Conservation (phyloP, 495 filamentous ascomycete species). For the Polyplosphaeria fusca region DNA sequence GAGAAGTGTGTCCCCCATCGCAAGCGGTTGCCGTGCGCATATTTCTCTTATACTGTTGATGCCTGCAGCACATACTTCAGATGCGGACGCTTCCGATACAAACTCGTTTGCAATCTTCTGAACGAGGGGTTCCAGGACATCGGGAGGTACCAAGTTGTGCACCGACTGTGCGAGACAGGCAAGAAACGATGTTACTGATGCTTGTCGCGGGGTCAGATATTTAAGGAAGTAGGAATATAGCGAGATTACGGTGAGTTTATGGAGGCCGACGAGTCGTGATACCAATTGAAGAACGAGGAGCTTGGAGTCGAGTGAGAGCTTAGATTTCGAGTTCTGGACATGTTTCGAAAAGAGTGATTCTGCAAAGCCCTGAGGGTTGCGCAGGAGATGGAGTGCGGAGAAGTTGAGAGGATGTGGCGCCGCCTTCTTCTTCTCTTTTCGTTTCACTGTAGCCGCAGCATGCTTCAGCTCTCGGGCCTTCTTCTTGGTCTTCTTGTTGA, state of each 20-base stretch:
- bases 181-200: constrained; percentile 89
- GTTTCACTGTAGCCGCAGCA: constrained; percentile 72
- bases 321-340: constrained; percentile 78
- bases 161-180: constrained; percentile 89
- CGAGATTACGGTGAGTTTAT: constrained; percentile 80
- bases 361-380: constrained; percentile 93
- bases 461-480: constrained; percentile 72
- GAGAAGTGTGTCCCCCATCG: constrained; percentile 92
- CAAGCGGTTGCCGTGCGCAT: constrained; percentile 84
- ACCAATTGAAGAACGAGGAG: constrained; percentile 83
- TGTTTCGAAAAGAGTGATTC: constrained; percentile 89
- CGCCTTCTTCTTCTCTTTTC: constrained; percentile 81
- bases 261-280: constrained; percentile 84
- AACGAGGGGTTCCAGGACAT: constrained; percentile 85
- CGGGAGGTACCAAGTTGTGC: constrained; percentile 87
- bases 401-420: constrained; percentile 88
- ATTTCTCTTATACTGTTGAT: constrained; percentile 94
- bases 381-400: constrained; percentile 91
- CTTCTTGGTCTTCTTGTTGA: constrained; percentile 96
- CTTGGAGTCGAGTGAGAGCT: constrained; percentile 86
- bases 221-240: constrained; percentile 87
- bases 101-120: constrained; percentile 98
- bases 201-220: constrained; percentile 81
- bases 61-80: constrained; percentile 87
- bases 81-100: constrained; percentile 87